Evolutionary conservation across 2,329 filamentous ascomycete genomes (phyloP).

Genomic region (Verticillium tricorpus): DNA sequence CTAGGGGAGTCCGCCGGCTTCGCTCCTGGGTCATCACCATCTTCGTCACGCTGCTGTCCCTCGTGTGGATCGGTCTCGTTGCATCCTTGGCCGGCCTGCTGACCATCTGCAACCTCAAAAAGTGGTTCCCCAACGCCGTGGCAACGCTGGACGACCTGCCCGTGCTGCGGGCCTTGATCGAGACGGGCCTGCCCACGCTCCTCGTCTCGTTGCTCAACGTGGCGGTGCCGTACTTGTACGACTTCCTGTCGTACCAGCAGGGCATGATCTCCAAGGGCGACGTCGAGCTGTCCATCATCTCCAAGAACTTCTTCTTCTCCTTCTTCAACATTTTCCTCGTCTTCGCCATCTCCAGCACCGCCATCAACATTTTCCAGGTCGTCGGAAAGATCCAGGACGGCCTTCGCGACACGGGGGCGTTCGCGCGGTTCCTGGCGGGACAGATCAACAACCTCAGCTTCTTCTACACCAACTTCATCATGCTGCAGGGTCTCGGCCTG

Average conservation of each 20-base stretch:
- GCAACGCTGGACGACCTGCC: constrained; percentile 63
- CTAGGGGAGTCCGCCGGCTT: constrained; percentile 66
- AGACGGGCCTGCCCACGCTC: constrained; percentile 81
- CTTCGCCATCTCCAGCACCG: constrained; percentile 84
- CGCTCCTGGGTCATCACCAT: constrained; percentile 80
- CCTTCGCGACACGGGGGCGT: constrained; percentile 71
- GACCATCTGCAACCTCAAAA: constrained; percentile 74
- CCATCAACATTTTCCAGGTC: constrained; percentile 75
- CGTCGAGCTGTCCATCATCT: constrained; percentile 89
- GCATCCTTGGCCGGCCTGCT: constrained; percentile 74
- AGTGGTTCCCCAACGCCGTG: constrained; percentile 66
- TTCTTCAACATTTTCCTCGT: constrained; percentile 99
- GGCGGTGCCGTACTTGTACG: constrained; percentile 88
- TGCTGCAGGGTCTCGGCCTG: constrained; percentile 88
- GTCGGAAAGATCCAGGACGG: constrained; percentile 67
- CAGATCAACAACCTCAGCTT: constrained; percentile 70
- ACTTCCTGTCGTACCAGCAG: constrained; percentile 85
- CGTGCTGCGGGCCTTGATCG: constrained; percentile 71
- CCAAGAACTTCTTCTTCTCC: constrained; percentile 98
- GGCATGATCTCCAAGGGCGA: constrained; percentile 95
- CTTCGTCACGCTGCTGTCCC: constrained; percentile 75
- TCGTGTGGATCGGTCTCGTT: constrained; percentile 85
- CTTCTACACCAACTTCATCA: constrained; percentile 93
- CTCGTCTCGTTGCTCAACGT: constrained; percentile 84
- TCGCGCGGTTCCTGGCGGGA: constrained; percentile 69